phyloP scores from a whole-genome alignment of 2,329 filamentous ascomycete species.

The Endothia cerciana region DNA sequence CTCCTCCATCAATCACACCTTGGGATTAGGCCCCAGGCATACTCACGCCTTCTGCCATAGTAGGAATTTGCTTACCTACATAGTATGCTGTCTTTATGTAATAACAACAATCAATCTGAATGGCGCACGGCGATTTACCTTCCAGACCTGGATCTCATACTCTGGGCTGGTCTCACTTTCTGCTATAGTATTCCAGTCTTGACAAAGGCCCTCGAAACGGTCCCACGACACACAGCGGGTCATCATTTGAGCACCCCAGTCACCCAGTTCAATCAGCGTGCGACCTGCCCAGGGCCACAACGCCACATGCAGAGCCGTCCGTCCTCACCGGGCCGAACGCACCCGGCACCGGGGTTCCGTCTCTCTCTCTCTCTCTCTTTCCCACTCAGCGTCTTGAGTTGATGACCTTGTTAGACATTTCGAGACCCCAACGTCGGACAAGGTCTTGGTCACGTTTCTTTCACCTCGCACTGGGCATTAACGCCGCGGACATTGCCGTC shows the following conservation, averaged over 20 bases:
- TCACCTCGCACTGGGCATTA: background rate
- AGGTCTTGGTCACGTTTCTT: background rate
- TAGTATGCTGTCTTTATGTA: background rate
- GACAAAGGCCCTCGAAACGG: background rate
- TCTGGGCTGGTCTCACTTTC: background rate
- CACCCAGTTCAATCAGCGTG: background rate
- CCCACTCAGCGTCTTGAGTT: background rate
- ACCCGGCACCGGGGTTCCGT: background rate
- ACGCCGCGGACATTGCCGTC: constrained; percentile 1
- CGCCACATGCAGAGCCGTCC: background rate
- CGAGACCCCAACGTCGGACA: background rate
- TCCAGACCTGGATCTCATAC: background rate
- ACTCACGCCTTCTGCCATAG: background rate
- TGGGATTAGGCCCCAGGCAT: background rate
- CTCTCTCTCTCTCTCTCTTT: background rate
- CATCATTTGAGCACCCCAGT: background rate
- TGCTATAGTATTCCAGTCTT: background rate
- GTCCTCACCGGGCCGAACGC: background rate
- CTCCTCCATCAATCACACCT: constrained; percentile 4
- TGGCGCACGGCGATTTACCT: background rate
- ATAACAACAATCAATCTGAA: background rate
- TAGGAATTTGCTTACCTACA: background rate
- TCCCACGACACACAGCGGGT: constrained; percentile 2
- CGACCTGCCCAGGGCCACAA: background rate
- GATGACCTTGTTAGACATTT: background rate